Evolutionary conservation across 1,284 basidiomycete species (phyloP).

Genomic region (Entoloma clypeatum): DNA sequence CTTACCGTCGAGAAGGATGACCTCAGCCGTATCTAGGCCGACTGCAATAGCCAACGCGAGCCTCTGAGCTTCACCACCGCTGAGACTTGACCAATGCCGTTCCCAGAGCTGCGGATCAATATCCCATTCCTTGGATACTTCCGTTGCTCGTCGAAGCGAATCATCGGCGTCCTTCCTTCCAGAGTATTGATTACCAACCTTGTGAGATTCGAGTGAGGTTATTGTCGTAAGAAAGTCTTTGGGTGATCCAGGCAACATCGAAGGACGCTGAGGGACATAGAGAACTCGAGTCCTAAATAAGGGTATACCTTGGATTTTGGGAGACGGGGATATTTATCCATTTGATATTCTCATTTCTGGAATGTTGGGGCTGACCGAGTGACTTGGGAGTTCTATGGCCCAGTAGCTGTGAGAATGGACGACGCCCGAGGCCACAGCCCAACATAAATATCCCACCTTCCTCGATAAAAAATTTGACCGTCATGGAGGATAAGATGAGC

Average conservation of each 20-base stretch:
- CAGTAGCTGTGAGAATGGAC: constrained; percentile 1
- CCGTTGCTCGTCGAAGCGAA: constrained; percentile 41
- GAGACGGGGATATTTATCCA: no score
- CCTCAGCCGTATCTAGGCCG: constrained; percentile 69
- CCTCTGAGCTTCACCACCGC: constrained; percentile 81
- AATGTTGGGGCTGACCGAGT: constrained; percentile 13
- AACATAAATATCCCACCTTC: constrained; percentile 43
- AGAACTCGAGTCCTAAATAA: constrained; percentile 71
- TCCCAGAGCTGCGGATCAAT: constrained; percentile 70
- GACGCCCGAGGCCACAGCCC: constrained; percentile 4
- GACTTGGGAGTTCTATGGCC: constrained; percentile 15
- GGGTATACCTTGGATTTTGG: constrained; percentile 56
- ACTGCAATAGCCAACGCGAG: constrained; percentile 74
- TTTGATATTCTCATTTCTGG: no score
- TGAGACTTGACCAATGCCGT: constrained; percentile 72
- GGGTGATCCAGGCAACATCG: constrained; percentile 78
- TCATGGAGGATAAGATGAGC: constrained; percentile 73
- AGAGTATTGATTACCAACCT: constrained; percentile 15
- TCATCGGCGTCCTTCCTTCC: constrained; percentile 22
- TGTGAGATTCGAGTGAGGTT: constrained; percentile 54
- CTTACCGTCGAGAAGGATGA: constrained; percentile 79
- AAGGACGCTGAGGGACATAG: constrained; percentile 84
- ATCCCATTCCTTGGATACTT: constrained; percentile 65
- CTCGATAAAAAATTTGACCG: constrained; percentile 62
- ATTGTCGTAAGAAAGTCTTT: constrained; percentile 64